Evolutionary conservation across 176 grass and related monocot species (phyloP), one percentile per base, ranked within the genome.

Genomic region (Secale cereale): DNA sequence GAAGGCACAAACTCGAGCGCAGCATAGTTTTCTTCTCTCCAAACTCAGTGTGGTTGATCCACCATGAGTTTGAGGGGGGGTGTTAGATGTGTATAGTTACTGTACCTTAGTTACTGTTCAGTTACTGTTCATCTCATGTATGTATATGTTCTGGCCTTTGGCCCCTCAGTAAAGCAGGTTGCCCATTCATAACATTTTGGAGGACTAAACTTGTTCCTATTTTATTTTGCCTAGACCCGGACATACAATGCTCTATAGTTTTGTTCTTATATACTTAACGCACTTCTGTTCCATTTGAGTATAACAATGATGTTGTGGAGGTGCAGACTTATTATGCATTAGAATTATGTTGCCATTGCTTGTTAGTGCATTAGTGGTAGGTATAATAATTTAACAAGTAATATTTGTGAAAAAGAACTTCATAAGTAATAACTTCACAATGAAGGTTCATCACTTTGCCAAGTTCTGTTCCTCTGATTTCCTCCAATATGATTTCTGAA

Each of bases 401-500:
- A 57, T 57, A 57, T 57, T 57, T 57, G 54, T 22, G 0, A 57
- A 57, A 57, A 57, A 9, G 0, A 22, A 57, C 20, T 57, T 20
- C 52, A 60, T 25, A 60, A 60, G 27, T 31, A 75, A 78, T 70
- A 72, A 30, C 22, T 72, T 57, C 26, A 4, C 6, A 40, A 0
- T 83, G 32, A 40, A 46, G 15, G 15, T 86, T 48, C 56, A 63
- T 33, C 46, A 59, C 56, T 78, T 81, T 81, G 48, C 10, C 39
- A 88, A 74, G 46, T 17, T 29, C 31, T 65, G 28, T 70, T 81
- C 16, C 29, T 66, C 80, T 95, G 70, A 90, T 86, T 82, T 59
- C 54, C 61, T 86, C 56, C 46, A 56, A 80, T 81, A 84, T 88
- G 59, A 66, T 99, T 91, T 94, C 33, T 99, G 93, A 99, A 99